Evolutionary conservation across 768 basidiomycete species (phyloP).

Genomic region (Hypsizygus marmoreus): DNA sequence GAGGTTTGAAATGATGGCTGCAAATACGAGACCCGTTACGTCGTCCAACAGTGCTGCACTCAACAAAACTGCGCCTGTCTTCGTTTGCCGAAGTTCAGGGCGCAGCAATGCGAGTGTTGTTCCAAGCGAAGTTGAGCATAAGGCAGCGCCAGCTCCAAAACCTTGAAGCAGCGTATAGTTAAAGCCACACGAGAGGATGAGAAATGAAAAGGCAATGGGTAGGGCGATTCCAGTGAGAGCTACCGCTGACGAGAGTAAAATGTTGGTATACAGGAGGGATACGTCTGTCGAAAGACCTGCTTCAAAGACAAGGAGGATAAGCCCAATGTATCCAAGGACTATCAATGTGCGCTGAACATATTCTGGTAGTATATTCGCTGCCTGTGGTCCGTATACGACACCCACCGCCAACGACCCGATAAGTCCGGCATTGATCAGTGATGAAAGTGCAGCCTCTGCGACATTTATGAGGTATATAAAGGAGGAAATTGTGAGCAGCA

Average conservation of each 20-base stretch:
- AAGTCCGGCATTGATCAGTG: constrained; percentile 41
- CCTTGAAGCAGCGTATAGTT: constrained; percentile 44
- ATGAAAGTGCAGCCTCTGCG: constrained; percentile 42
- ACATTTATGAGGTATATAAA: constrained; percentile 58
- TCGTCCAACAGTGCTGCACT: constrained; percentile 70
- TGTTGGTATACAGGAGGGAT: constrained; percentile 42
- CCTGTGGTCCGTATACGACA: constrained; percentile 54
- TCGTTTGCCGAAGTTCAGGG: constrained; percentile 46
- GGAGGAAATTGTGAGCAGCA: constrained; percentile 50
- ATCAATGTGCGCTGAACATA: constrained; percentile 47
- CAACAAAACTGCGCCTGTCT: constrained; percentile 57
- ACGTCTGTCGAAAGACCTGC: constrained; percentile 60
- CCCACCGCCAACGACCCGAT: constrained; percentile 59
- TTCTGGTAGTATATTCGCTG: constrained; percentile 43
- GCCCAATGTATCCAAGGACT: constrained; percentile 42
- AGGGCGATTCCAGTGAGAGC: constrained; percentile 54
- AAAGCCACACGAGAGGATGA: constrained; percentile 43
- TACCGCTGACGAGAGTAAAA: constrained; percentile 47
- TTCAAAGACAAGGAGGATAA: constrained; percentile 57
- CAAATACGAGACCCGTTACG: constrained; percentile 60
- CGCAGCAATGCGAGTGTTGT: constrained; percentile 65
- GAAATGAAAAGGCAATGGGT: constrained; percentile 51
- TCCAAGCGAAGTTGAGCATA: constrained; percentile 66
- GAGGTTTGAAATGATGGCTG: constrained; percentile 50
- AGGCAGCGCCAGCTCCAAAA: constrained; percentile 63